Conservation (phyloP, 495 filamentous ascomycete species). For the Immersiella caudata region DNA sequence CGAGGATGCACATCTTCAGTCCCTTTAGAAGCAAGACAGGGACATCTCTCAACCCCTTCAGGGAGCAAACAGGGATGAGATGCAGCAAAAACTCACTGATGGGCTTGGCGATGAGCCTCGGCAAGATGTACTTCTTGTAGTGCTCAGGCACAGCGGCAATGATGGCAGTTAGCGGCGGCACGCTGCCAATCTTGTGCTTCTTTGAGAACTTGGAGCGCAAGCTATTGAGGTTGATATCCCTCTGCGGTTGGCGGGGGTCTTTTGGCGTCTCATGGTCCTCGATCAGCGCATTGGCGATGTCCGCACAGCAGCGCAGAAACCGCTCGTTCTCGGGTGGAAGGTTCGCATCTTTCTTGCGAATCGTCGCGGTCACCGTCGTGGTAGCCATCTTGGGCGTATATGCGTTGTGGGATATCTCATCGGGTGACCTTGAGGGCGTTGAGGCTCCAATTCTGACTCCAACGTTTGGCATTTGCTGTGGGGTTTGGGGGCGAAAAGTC, state of each 20-base stretch:
- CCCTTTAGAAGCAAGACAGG: too few relatives aligned
- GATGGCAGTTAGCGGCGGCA: slow-evolving; percentile 92
- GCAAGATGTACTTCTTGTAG: slow-evolving; percentile 98
- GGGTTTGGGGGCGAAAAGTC: slow-evolving; percentile 4
- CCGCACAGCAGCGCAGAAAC: slow-evolving; percentile 89
- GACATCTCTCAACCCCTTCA: too few relatives aligned
- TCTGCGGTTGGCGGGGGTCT: slow-evolving; percentile 69
- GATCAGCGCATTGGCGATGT: slow-evolving; percentile 90
- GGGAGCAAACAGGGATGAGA: neutral
- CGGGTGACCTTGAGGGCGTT: neutral
- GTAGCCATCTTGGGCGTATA: slow-evolving; percentile 44
- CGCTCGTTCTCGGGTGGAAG: slow-evolving; percentile 90
- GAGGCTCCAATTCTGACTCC: neutral
- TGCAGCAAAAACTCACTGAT: slow-evolving; percentile 63
- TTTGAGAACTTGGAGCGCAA: slow-evolving; percentile 85
- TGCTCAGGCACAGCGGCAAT: slow-evolving; percentile 97
- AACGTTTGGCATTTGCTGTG: neutral
- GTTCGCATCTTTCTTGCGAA: slow-evolving; percentile 63
- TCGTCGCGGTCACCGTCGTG: slow-evolving; percentile 43
- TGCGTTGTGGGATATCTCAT: slow-evolving; percentile 3
- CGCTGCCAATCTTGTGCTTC: slow-evolving; percentile 81
- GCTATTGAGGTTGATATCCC: slow-evolving; percentile 90
- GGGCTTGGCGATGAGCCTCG: slow-evolving; percentile 93
- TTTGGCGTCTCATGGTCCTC: slow-evolving; percentile 83
- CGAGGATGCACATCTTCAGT: too few relatives aligned